phyloP scores from a whole-genome alignment of 192 early-diverging fungal genomes.

The Coemansia biformis region DNA sequence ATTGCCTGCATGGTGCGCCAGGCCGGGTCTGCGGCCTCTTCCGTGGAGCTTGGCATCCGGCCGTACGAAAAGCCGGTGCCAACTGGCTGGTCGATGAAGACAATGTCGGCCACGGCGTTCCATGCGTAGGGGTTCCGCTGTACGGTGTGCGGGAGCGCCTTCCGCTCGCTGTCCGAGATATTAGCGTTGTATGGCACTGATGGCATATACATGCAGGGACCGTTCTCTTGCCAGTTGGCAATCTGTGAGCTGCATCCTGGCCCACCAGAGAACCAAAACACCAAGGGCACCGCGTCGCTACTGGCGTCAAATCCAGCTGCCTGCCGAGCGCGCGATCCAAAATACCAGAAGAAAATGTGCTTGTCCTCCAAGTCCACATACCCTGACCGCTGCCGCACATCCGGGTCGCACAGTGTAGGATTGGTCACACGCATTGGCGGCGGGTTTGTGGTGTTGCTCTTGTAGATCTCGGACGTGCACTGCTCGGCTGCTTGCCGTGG shows the following conservation, averaged over 20 bases:
- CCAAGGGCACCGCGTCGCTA: slow-evolving; percentile 55
- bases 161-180: slow-evolving; percentile 40
- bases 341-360: slow-evolving; percentile 68
- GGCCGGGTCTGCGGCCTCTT: slow-evolving; percentile 40
- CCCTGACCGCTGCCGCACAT: slow-evolving; percentile 81
- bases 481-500: neutral
- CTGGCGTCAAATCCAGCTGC: slow-evolving; percentile 18
- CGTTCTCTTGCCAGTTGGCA: slow-evolving; percentile 72
- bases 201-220: slow-evolving; percentile 56
- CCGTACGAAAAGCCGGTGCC: slow-evolving; percentile 71
- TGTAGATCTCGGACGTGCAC: slow-evolving; percentile 14
- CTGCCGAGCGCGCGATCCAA: slow-evolving; percentile 54
- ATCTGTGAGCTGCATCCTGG: slow-evolving; percentile 72
- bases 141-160: slow-evolving; percentile 35
- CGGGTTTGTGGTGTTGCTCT: slow-evolving; percentile 17
- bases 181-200: neutral
- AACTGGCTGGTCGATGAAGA: slow-evolving; percentile 55
- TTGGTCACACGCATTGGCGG: slow-evolving; percentile 59
- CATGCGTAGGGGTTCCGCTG: slow-evolving; percentile 55
- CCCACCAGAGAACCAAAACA: slow-evolving; percentile 73
- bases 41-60: slow-evolving; percentile 44
- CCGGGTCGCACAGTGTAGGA: slow-evolving; percentile 76
- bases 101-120: slow-evolving; percentile 66
- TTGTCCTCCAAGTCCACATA: slow-evolving; percentile 60
- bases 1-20: slow-evolving; percentile 52